Evolutionary conservation across 352 stramenopile species (phyloP), one percentile per base, ranked within the genome.

Genomic region (Phytopythium oedochilum): DNA sequence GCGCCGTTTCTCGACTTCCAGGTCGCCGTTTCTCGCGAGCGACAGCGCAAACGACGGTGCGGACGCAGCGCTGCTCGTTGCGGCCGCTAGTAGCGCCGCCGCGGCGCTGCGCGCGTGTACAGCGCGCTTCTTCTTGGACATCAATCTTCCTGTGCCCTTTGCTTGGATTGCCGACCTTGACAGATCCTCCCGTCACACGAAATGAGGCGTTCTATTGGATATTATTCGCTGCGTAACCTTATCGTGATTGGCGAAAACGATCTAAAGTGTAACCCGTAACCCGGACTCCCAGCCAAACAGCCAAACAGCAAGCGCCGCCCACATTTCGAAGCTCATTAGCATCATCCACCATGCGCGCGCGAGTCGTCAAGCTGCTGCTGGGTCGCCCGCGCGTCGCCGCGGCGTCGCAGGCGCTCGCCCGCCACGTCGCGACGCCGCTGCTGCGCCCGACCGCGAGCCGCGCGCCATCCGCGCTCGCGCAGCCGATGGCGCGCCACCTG

Each of bases 61-160:
- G 31, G 40, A 22, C 22, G 11, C 0, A 31, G 40, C 11, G 11
- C 9, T 31, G n/a, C 22, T 28, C 3, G 22, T 3, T 31, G 40
- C 5, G 2, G 40, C 22, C 6, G 9, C 40, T 15, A 17, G 3
- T 32, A 14, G 12, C 40, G 40, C 40, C 46, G n/a, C 18, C 46
- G 12, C 28, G n/a, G 28, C 25, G 11, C 46, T 29, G 5, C 46
- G 28, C 29, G n/a, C 29, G 18, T 40, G 18, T 44, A 25, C 28
- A 10, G 50, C 42, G 44, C 61, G 56, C 52, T 68, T 68, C 66
- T 78, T 82, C 57, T 75, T 82, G 39, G 68, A 56, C 71, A 82
- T 80, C 25, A 22, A 34, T 5, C n/a, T 38, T 5, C 14, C 15
- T 5, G 11, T 32, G n/a, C n/a, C n/a, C n/a, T n/a, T n/a, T n/a